Conservation (phyloP, 495 filamentous ascomycete genomes). For the Pyrenopolyporus hunteri region DNA sequence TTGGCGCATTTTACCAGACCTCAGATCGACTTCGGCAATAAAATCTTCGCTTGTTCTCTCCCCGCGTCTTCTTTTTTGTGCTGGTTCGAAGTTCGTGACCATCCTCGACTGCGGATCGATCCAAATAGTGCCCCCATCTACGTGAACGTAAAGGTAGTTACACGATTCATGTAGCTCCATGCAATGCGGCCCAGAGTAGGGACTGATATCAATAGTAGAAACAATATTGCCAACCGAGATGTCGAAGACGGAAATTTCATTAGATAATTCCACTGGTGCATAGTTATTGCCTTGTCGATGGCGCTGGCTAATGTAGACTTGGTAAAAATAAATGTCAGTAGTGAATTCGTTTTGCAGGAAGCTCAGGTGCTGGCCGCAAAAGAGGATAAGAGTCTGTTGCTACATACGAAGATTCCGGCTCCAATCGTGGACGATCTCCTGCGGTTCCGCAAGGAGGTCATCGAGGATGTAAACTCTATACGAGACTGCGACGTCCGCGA, state of each 20-base stretch:
- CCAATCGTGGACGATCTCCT: slow-evolving; percentile 38
- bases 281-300: slow-evolving; percentile 32
- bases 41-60: slow-evolving; percentile 32
- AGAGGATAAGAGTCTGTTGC: neutral
- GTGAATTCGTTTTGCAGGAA: too few species aligned
- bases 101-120: slow-evolving; percentile 30
- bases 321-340: neutral
- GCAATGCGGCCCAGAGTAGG: slow-evolving; percentile 35
- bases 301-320: slow-evolving; percentile 35
- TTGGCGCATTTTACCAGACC: slow-evolving; percentile 38
- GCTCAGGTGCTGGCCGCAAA: neutral
- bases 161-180: slow-evolving; percentile 31
- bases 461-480: slow-evolving; percentile 40
- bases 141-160: slow-evolving; percentile 32
- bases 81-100: slow-evolving; percentile 31
- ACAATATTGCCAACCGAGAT: slow-evolving; percentile 24
- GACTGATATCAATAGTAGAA: slow-evolving; percentile 30
- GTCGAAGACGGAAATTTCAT: slow-evolving; percentile 32
- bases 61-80: slow-evolving; percentile 13
- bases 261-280: slow-evolving; percentile 34
- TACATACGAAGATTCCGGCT: slow-evolving; percentile 19
- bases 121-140: slow-evolving; percentile 33
- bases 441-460: slow-evolving; percentile 38
- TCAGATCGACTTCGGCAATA: slow-evolving; percentile 34
- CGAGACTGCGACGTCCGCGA: slow-evolving; percentile 31